Conservation (phyloP, 768 basidiomycete species). For the Amanita muscaria region DNA sequence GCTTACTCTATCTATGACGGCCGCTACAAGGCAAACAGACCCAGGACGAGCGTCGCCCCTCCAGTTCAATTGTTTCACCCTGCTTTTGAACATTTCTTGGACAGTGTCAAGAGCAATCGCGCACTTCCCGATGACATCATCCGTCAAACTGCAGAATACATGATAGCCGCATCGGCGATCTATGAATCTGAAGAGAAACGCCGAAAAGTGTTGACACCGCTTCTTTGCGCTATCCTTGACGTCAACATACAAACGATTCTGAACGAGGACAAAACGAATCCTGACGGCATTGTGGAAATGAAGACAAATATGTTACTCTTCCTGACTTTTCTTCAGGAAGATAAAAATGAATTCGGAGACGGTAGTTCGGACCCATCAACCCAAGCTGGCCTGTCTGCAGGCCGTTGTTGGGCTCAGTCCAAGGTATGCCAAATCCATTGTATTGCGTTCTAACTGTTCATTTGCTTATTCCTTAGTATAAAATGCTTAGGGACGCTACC, state of each 20-base stretch:
- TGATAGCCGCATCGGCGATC: conserved; percentile 15
- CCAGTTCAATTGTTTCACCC: conserved; percentile 20
- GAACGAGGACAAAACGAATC: conserved; percentile 8
- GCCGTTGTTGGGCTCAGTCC: conserved; percentile 10
- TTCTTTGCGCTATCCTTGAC: conserved; percentile 5
- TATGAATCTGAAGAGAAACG: conserved; percentile 13
- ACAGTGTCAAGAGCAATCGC: conserved; percentile 9
- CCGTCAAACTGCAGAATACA: conserved; percentile 12
- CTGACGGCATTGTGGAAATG: conserved; percentile 4
- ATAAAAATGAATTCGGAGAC: conserved; percentile 13
- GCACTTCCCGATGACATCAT: conserved; percentile 12
- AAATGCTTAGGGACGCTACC: conserved; percentile 10
- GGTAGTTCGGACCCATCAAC: conserved; percentile 12
- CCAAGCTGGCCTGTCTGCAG: conserved; percentile 11
- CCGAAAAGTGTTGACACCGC: conserved; percentile 6
- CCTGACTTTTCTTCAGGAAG: conserved; percentile 12
- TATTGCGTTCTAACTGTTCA: conserved; percentile 7
- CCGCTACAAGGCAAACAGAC: conserved; percentile 12
- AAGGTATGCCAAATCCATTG: conserved; percentile 6
- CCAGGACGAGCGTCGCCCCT: conserved; percentile 13
- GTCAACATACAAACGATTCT: conserved; percentile 4
- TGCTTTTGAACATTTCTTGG: conserved; percentile 17
- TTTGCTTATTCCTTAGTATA: conserved; percentile 2
- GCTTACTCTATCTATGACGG: conserved; percentile 16
- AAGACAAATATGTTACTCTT: conserved; percentile 4